Evolutionary conservation across 192 early-diverging fungal genomes (phyloP), one percentile per base, ranked within the genome.

Genomic region (Rhizophlyctis rosea): DNA sequence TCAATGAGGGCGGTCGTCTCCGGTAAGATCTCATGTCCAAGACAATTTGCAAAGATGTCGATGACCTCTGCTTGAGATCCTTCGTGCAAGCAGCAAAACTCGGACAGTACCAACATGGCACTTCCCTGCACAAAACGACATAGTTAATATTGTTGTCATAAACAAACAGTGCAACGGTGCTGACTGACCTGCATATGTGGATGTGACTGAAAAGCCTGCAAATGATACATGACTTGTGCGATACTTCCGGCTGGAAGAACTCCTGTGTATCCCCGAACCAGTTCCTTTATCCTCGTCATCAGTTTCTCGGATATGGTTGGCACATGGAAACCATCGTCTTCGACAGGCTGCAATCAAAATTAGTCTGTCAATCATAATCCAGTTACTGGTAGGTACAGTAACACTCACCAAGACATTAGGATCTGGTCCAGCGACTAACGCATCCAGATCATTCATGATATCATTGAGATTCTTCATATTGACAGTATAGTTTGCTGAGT

Each of bases 321-420:
- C 24, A 84, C 39, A 51, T 80, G 67, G 64, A 81, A 81, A 18
- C 79, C 78, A 33, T 77, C 75, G 63, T 84, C 81, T 64, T 81
- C 75, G 9, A 32, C 9, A n/a, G 75, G 73, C 71, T 75, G 51
- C 29, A 54, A 7, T 11, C 11, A 23, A 30, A 35, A 68, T 21
- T 18, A 7, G 62, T n/a, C n/a, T n/a, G n/a, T n/a, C n/a, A n/a
- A n/a, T n/a, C n/a, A n/a, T n/a, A n/a, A n/a, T n/a, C 23, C 29
- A 16, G 31, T 54, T 21, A 27, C 18, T 21, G 52, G 0, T 21
- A 60, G 23, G 11, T 18, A 69, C 34, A 33, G 52, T 62, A 25
- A 29, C 16, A 68, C 57, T 27, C 48, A 76, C 73, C 68, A 79
- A 57, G 34, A 58, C 44, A 30, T 69, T 61, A 5, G 53, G 50